These are phyloP conservation scores for Babesia ovis DNA, from an alignment of 169 alveolate species.

Conservation along the genomic window DNA sequence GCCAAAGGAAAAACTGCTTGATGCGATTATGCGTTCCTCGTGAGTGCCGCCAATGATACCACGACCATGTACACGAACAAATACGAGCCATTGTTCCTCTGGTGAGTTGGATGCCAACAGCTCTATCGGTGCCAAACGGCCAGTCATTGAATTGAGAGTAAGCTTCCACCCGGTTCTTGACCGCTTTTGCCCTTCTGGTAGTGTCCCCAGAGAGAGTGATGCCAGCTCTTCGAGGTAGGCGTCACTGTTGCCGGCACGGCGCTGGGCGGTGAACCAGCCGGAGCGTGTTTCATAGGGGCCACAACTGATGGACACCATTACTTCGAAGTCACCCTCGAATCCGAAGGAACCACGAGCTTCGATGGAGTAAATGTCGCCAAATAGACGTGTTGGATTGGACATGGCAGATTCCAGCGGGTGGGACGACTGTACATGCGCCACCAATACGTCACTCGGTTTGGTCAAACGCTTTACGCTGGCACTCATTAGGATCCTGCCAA, in stretches of 20 bases:
- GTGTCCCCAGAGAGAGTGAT: neutral
- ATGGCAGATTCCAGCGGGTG: conserved; percentile 83
- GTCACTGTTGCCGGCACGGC: conserved; percentile 12
- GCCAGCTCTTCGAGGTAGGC: conserved; percentile 12
- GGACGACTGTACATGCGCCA: conserved; percentile 85
- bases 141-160: conserved; percentile 58
- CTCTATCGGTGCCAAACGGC: conserved; percentile 72
- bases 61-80: conserved; percentile 73
- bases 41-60: conserved; percentile 14
- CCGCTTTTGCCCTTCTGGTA: conserved; percentile 1
- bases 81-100: conserved; percentile 84
- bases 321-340: conserved; percentile 49
- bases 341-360: conserved; percentile 71
- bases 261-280: conserved; percentile 70
- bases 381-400: conserved; percentile 77
- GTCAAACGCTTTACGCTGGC: conserved; percentile 83
- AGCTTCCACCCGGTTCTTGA: conserved; percentile 33
- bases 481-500: conserved; percentile 86
- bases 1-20: conserved; percentile 47
- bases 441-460: conserved; percentile 80
- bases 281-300: conserved; percentile 84
- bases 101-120: conserved; percentile 72
- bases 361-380: conserved; percentile 84
- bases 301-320: conserved; percentile 80
- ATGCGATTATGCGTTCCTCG: conserved; percentile 26